A percentile compares a stretch with the other conserved stretches of the same genome.
Evolutionary conservation across 192 early-diverging fungal genomes (phyloP).

Genomic region (Allomyces javanicus): DNA sequence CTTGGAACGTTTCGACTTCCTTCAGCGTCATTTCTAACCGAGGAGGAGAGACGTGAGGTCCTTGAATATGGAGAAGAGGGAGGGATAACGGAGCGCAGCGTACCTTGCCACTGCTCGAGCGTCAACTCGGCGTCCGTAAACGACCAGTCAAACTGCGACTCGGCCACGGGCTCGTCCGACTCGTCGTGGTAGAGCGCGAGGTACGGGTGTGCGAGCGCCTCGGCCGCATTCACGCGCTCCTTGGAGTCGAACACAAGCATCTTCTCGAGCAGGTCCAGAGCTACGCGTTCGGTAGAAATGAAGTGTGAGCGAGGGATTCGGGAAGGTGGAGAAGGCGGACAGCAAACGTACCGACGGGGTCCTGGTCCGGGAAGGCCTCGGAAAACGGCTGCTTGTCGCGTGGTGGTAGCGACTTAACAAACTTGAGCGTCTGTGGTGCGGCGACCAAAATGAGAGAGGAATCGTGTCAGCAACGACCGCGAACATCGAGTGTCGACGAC

Average conservation of each 20-base stretch:
- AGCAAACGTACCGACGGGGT: conserved; percentile 30
- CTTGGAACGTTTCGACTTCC: background rate
- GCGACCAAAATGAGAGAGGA: background rate
- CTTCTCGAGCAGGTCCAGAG: conserved; percentile 66
- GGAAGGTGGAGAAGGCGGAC: background rate
- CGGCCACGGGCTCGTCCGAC: conserved; percentile 64
- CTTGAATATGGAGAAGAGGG: background rate
- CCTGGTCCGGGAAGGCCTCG: conserved; percentile 57
- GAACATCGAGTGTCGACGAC: background rate
- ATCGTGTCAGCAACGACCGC: background rate
- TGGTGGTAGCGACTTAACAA: conserved; percentile 70
- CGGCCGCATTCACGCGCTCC: conserved; percentile 67
- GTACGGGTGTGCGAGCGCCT: conserved; percentile 78
- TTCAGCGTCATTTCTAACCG: background rate
- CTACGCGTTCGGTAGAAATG: conserved; percentile 10
- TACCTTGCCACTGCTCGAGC: conserved; percentile 57
- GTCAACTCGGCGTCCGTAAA: conserved; percentile 81
- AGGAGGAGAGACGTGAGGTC: background rate
- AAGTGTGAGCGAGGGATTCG: background rate
- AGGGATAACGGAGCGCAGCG: conserved; percentile 1
- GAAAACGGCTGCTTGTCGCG: conserved; percentile 62
- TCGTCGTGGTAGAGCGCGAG: conserved; percentile 80
- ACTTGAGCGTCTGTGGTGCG: conserved; percentile 48
- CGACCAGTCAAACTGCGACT: conserved; percentile 77
- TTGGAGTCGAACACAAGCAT: conserved; percentile 88